Conservation (phyloP, 768 basidiomycete species). For the Antrodiella citrinella region DNA sequence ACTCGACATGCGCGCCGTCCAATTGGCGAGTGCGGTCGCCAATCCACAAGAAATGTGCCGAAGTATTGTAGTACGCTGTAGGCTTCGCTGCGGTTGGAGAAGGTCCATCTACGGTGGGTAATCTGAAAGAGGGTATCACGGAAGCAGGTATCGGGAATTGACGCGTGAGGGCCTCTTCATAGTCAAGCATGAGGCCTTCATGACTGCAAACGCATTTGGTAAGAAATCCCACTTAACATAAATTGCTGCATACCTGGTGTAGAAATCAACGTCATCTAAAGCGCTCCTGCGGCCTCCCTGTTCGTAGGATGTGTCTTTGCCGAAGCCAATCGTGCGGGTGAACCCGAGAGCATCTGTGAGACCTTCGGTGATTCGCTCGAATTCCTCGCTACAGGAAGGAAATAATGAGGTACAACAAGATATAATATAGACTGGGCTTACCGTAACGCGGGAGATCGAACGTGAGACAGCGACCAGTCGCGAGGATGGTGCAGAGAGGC, state of each 20-base stretch:
- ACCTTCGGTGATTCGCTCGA: conserved; percentile 76
- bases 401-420: not conserved
- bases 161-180: conserved; percentile 88
- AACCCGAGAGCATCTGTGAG: conserved; percentile 92
- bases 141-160: conserved; percentile 37
- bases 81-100: conserved; percentile 1
- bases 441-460: conserved; percentile 73
- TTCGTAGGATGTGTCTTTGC: conserved; percentile 48
- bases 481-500: conserved; percentile 87
- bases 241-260: conserved; percentile 57
- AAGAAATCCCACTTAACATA: not conserved
- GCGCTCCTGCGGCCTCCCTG: conserved; percentile 62
- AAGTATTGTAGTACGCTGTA: conserved; percentile 72
- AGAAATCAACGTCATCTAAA: conserved; percentile 87
- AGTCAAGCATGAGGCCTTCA: conserved; percentile 88
- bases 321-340: conserved; percentile 78
- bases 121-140: not conserved
- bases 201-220: conserved; percentile 41
- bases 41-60: conserved; percentile 95
- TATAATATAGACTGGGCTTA: conserved; percentile 22
- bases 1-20: conserved; percentile 91
- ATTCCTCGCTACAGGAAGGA: conserved; percentile 49
- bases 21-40: conserved; percentile 93
- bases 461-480: conserved; percentile 89
- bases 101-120: not conserved